Conservation (phyloP, 306 rosid genomes). For the Mucuna pruriens region DNA sequence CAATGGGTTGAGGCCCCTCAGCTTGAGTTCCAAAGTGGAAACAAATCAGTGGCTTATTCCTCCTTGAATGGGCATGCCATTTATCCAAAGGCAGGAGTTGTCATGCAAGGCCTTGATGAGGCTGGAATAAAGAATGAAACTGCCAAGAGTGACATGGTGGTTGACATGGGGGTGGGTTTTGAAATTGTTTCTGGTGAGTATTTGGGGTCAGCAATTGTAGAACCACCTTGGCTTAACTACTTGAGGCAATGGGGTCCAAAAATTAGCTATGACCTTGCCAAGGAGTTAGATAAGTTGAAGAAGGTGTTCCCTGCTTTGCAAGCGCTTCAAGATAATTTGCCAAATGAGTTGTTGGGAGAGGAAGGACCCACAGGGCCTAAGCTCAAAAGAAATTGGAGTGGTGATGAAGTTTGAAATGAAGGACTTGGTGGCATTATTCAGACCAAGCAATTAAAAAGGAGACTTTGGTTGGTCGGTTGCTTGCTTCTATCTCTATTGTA, state of each 20-base stretch:
- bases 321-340: background rate
- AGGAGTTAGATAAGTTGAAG: conserved; percentile 30
- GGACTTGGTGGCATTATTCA: background rate
- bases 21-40: conserved; percentile 42
- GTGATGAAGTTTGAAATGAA: conserved; percentile 34
- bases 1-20: conserved; percentile 41
- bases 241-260: conserved; percentile 46
- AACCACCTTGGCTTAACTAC: conserved; percentile 42
- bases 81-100: conserved; percentile 41
- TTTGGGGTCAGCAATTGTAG: conserved; percentile 26
- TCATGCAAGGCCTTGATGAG: conserved; percentile 39
- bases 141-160: conserved; percentile 29
- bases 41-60: conserved; percentile 37
- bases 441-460: background rate
- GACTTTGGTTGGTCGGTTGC: background rate
- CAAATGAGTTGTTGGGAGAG: conserved; percentile 39
- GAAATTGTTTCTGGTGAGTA: conserved; percentile 45
- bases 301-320: conserved; percentile 35
- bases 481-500: background rate
- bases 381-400: conserved; percentile 42
- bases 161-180: conserved; percentile 32
- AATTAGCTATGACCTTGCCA: conserved; percentile 20
- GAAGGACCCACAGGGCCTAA: conserved; percentile 52
- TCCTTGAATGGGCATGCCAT: conserved; percentile 49
- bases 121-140: conserved; percentile 43